phyloP scores from a whole-genome alignment of 1,284 basidiomycete genomes.

The Takashimella koratensis region DNA sequence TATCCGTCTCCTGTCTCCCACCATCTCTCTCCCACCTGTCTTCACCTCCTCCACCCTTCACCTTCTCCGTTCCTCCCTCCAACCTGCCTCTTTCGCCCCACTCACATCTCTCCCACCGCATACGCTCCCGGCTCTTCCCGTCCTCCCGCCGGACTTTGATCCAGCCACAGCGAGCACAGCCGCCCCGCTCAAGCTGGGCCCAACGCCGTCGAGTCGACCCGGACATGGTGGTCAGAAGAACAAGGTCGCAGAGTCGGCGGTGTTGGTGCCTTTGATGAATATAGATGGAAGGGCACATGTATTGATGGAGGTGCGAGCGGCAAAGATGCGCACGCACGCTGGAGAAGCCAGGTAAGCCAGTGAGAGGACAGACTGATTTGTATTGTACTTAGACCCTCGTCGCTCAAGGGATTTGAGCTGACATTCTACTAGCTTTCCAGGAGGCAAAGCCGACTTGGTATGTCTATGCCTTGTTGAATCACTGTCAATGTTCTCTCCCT shows the following conservation, averaged over 20 bases:
- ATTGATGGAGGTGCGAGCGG: slow-evolving; percentile 34
- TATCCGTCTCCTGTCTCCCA: too few relatives aligned
- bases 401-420: background rate
- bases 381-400: background rate
- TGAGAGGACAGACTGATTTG: background rate
- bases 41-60: slow-evolving; percentile 28
- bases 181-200: too few relatives aligned
- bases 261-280: slow-evolving; percentile 43
- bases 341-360: slow-evolving; percentile 39
- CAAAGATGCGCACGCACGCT: slow-evolving; percentile 35
- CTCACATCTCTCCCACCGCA: slow-evolving; percentile 24
- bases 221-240: background rate
- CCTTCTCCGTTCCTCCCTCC: slow-evolving; percentile 17
- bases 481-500: background rate
- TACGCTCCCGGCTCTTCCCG: slow-evolving; percentile 11
- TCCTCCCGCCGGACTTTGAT: background rate
- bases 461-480: slow-evolving; percentile 3
- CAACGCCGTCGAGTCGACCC: too few relatives aligned
- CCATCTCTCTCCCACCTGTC: too few relatives aligned
- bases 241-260: slow-evolving; percentile 26
- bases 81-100: slow-evolving; percentile 9
- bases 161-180: too few relatives aligned
- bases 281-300: slow-evolving; percentile 28
- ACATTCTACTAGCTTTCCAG: slow-evolving; percentile 29
- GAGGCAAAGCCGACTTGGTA: slow-evolving; percentile 35